phyloP scores from a whole-genome alignment of 116 monocot genomes.

The Iris pallida region DNA sequence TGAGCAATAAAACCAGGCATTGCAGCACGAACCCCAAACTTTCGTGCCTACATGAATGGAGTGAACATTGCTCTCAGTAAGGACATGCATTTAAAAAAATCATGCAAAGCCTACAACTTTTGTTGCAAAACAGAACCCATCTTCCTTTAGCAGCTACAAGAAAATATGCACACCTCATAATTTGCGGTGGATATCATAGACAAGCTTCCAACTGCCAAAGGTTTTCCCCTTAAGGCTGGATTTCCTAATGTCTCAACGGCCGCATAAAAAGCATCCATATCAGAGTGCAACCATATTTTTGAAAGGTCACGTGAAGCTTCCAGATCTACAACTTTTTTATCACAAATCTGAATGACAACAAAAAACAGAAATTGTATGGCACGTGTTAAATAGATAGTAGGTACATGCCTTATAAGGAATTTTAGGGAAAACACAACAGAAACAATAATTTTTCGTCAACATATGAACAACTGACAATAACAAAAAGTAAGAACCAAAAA shows the following conservation, averaged over 20 bases:
- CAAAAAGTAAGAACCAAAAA: too few relatives aligned
- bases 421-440: too few relatives aligned
- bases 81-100: not conserved
- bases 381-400: too few relatives aligned
- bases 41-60: constrained; percentile 67
- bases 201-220: constrained; percentile 95
- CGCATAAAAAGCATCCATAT: constrained; percentile 99
- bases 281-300: constrained; percentile 87
- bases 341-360: constrained; percentile 43
- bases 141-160: not conserved
- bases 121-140: not conserved
- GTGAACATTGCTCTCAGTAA: not conserved
- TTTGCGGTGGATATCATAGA: constrained; percentile 99
- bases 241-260: constrained; percentile 88
- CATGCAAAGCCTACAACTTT: constrained; percentile 1
- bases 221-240: constrained; percentile 74
- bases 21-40: constrained; percentile 98
- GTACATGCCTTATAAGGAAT: too few relatives aligned
- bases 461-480: too few relatives aligned
- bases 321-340: constrained; percentile 66
- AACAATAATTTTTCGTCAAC: too few relatives aligned
- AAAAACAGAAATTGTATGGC: not conserved
- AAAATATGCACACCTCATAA: constrained; percentile 64
- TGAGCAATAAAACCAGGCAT: constrained; percentile 99
- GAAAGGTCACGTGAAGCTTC: constrained; percentile 89